These are phyloP conservation scores for Pseudevernia furfuracea DNA, from an alignment of 495 filamentous ascomycete genomes.

Conservation along the genomic window DNA sequence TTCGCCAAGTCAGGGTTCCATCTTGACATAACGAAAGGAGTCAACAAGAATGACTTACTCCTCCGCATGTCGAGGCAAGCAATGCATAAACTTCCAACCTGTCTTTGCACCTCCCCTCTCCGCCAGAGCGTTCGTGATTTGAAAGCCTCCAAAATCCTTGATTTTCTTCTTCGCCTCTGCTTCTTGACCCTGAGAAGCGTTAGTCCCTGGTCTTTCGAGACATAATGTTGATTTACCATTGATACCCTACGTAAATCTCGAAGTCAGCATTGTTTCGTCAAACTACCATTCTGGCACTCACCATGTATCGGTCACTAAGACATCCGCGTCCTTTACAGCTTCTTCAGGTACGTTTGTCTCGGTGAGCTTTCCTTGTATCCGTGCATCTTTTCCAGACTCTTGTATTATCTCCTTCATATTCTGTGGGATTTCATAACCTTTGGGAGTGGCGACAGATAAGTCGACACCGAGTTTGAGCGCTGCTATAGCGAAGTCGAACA, in stretches of 20 bases:
- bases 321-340: conserved; percentile 78
- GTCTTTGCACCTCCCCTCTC: conserved; percentile 78
- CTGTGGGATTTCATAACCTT: conserved; percentile 68
- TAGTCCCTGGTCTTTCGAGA: background rate
- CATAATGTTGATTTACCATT: background rate
- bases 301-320: conserved; percentile 96
- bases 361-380: conserved; percentile 54
- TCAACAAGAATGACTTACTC: conserved; percentile 39
- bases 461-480: conserved; percentile 80
- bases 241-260: background rate
- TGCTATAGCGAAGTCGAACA: conserved; percentile 83
- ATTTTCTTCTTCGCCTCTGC: conserved; percentile 65
- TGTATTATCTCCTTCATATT: conserved; percentile 63
- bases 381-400: conserved; percentile 47
- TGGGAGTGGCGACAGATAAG: conserved; percentile 76
- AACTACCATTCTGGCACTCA: conserved; percentile 49
- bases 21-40: background rate
- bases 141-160: conserved; percentile 79
- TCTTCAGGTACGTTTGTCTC: conserved; percentile 78
- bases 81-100: conserved; percentile 98
- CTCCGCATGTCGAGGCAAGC: conserved; percentile 85
- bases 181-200: conserved; percentile 63
- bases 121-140: conserved; percentile 77
- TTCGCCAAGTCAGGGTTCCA: background rate
- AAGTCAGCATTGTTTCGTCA: background rate